A percentile compares a stretch with the other conserved stretches of the same genome.
phyloP scores from a whole-genome alignment of 495 filamentous ascomycete species.

The Aspergillus steynii region DNA sequence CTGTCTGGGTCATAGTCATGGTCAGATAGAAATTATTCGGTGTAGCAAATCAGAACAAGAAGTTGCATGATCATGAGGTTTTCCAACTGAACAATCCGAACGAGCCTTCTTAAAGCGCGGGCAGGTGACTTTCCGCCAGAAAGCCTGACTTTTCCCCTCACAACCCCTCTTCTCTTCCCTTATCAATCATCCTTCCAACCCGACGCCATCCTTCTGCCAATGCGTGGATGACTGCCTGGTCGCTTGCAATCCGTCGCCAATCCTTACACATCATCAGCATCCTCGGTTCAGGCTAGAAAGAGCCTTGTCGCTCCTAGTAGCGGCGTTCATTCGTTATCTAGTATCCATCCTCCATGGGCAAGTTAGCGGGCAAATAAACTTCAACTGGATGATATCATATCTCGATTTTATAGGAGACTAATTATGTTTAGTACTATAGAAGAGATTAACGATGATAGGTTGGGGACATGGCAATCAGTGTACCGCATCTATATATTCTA shows the following conservation, averaged over 20 bases:
- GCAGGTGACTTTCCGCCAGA: not conserved
- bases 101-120: not conserved
- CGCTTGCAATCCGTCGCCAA: not conserved
- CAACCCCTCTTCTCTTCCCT: not conserved
- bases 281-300: not conserved
- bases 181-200: not conserved
- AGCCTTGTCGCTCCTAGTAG: not conserved
- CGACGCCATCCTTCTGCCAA: not conserved
- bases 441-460: not conserved
- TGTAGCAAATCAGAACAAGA: not conserved
- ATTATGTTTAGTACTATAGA: too few relatives aligned
- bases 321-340: not conserved
- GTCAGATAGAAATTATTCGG: not conserved
- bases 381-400: not conserved
- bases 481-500: not conserved
- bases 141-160: not conserved
- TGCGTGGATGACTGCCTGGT: too few relatives aligned
- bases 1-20: conserved; percentile 4
- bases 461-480: not conserved
- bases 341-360: not conserved
- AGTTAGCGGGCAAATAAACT: not conserved
- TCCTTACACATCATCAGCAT: not conserved
- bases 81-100: not conserved
- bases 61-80: not conserved
- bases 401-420: not conserved